Base-by-base conservation (phyloP, 495 filamentous ascomycete species). In the Friedmanniomyces simplex region DNA sequence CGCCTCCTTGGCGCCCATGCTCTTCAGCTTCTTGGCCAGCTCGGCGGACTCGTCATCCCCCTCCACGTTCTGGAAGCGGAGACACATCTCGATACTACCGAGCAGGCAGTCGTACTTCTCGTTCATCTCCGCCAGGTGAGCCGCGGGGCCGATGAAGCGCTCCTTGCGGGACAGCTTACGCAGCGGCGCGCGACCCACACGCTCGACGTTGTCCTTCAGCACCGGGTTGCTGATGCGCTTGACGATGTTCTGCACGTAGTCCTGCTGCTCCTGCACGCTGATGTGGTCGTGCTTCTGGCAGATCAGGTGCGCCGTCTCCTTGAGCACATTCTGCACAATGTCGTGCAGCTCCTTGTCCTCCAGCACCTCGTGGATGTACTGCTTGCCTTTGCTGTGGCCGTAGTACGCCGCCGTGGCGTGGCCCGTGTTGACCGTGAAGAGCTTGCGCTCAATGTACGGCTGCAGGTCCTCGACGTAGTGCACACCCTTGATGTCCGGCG, bases 391-490 rank as follows among this genome's bases (percentile, higher is more conserved):
- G 68, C 86, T 74, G 76, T 93, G 82, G 43, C 93, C 93, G 71
- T 89, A 90, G 80, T 97, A 98, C 52, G 93, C 93, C 24, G 91
- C 89, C n/a, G 90, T 90, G 48, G 94, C 93, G 68, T 98, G 93
- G 47, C 89, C 85, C 24, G 93, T 97, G 81, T 98, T 98, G 78
- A 98, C 93, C 18, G 93, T 98, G 79, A 88, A 98, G 59, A 98
- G 83, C 77, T 98, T 98, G 72, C 93, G 91, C 81, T 98, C 91
- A 67, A 97, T 96, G 77, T 89, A 98, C 52, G 93, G 93, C 67
- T 82, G 77, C 24, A 98, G 80, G 76, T 96, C 81, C 62, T 88
- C 83, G 46, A 96, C 94, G 82, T 87, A 94, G 69, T 91, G 83
- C 68, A 98, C 84, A 50, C 91, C 93, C 53, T 90, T 71, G 69